Evolutionary conservation across 2,329 filamentous ascomycete genomes (phyloP), one percentile per base, ranked within the genome.

Genomic region (Cephalotrichum gorgonifer): DNA sequence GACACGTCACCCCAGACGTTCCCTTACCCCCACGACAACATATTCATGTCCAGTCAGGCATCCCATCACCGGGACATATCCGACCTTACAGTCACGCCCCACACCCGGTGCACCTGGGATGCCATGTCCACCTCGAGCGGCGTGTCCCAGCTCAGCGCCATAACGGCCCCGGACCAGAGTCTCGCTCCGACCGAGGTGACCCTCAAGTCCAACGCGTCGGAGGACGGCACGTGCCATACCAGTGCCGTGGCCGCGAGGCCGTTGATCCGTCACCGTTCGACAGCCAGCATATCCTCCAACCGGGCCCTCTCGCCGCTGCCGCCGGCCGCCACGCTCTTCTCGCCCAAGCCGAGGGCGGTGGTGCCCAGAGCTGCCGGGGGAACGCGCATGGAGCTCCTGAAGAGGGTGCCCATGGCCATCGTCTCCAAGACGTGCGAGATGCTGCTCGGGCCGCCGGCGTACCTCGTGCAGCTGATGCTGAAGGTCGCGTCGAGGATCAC

Each of bases 401-500:
- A 73, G 47, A 69, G 74, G 41, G 68, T 85, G 27, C 77, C 80
- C 1, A 69, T 78, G 46, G 76, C 81, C 3, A 76, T 95, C 27
- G 75, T 95, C 25, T 78, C 83, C 50, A 90, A 87, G 65, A 89
- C 88, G 0, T 82, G 79, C 54, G 81, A 86, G 47, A 75, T 93
- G 27, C 74, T 95, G 4, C 69, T 95, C 14, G 81, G 86, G 0
- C 88, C 88, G n/a, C 88, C 90, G 0, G 78, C 83, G 15, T 81
- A 90, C 57, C 75, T 95, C 2, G 77, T 95, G 31, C 74, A 79
- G 25, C 71, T 95, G 38, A 89, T 95, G 74, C 75, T 95, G 4
- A 81, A 81, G 50, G 87, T 95, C 50, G 87, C 89, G 1, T 83
- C 86, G 0, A 81, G 79, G 53, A 88, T 95, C 53, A 76, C 82